Evolutionary conservation across 306 rosid species (phyloP).

Genomic region (Lathyrus oleraceus): DNA sequence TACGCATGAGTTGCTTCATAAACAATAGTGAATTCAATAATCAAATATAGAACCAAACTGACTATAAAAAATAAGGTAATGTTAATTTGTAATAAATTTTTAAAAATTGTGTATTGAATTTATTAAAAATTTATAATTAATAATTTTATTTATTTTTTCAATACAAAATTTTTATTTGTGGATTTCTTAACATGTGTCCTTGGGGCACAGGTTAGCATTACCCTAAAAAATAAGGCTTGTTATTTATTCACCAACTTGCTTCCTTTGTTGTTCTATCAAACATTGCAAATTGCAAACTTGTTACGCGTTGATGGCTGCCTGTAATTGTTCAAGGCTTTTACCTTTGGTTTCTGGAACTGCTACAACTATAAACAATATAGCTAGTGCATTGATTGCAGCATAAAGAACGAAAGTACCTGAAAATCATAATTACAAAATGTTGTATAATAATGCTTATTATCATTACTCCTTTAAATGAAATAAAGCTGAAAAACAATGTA

Average conservation of each 20-base stretch:
- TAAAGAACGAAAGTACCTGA: constrained; percentile 83
- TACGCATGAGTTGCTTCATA: neutral
- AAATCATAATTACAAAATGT: constrained; percentile 37
- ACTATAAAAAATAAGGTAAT: neutral
- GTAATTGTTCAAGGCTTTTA: constrained; percentile 82
- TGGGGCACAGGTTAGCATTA: too few species aligned
- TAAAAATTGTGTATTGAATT: too few species aligned
- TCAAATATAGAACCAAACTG: constrained; percentile 19
- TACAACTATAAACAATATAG: constrained; percentile 59
- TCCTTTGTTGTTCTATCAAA: neutral
- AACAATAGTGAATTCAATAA: neutral
- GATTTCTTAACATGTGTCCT: too few species aligned
- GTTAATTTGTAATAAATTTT: too few species aligned
- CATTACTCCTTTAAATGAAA: neutral
- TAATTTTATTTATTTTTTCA: too few species aligned
- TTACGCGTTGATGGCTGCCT: constrained; percentile 69
- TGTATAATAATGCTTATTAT: neutral
- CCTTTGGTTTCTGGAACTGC: constrained; percentile 94
- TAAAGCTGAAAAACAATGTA: constrained; percentile 6
- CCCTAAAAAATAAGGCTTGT: constrained; percentile 12
- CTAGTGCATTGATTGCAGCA: constrained; percentile 66
- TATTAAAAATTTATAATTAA: too few species aligned
- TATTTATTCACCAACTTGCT: constrained; percentile 6
- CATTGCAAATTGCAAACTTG: neutral
- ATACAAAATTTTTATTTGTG: too few species aligned